Percentiles rank a stretch among this genome's conserved stretches.
phyloP scores from a whole-genome alignment of 192 early-diverging fungal genomes.

The Backusella parvicylindrica region DNA sequence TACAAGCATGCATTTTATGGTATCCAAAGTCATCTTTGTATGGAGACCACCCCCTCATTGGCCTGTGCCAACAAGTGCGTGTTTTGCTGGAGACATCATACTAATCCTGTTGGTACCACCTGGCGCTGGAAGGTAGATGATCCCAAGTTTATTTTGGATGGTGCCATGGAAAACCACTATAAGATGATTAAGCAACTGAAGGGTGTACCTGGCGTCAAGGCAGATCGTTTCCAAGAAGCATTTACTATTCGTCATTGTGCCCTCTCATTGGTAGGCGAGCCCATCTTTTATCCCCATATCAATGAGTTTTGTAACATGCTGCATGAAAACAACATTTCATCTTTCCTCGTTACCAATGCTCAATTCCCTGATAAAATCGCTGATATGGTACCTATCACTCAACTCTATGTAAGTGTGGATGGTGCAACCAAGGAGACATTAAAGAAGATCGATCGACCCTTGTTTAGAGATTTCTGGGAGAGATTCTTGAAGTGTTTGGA shows the following conservation, averaged over 20 bases:
- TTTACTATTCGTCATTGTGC: constrained; percentile 62
- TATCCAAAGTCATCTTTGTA: constrained; percentile 69
- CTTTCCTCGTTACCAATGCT: constrained; percentile 75
- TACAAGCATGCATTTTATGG: constrained; percentile 80
- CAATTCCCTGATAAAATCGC: constrained; percentile 70
- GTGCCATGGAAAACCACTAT: constrained; percentile 66
- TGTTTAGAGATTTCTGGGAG: constrained; percentile 80
- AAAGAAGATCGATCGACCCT: constrained; percentile 71
- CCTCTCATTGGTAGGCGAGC: constrained; percentile 66
- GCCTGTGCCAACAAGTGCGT: constrained; percentile 79
- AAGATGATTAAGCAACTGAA: constrained; percentile 74
- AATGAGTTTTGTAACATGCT: constrained; percentile 68
- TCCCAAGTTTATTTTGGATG: constrained; percentile 62
- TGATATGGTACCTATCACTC: constrained; percentile 62
- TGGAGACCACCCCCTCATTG: constrained; percentile 73
- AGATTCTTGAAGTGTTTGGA: constrained; percentile 64
- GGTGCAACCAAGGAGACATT: constrained; percentile 72
- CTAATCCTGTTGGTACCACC: constrained; percentile 65
- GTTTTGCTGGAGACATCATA: constrained; percentile 70
- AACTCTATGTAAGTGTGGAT: constrained; percentile 73
- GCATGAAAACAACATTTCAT: constrained; percentile 63
- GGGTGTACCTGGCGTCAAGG: constrained; percentile 71
- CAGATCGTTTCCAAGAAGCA: constrained; percentile 72
- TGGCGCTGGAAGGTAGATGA: constrained; percentile 74
- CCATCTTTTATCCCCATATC: constrained; percentile 70